Conservation (phyloP, 495 filamentous ascomycete genomes). For the Penicillium verhagenii region DNA sequence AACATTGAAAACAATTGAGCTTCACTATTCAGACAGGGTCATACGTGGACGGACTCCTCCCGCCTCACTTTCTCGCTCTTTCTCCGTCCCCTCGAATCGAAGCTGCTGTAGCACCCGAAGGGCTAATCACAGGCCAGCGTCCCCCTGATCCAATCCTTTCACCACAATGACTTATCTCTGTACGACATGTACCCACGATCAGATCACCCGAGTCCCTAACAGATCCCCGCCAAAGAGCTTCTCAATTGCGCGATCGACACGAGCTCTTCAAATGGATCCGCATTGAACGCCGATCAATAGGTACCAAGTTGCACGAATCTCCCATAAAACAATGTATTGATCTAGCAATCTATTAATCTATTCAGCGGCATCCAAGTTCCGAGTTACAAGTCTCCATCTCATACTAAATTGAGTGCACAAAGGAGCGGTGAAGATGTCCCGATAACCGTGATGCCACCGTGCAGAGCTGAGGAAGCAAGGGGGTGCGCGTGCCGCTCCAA, state of each 20-base stretch:
- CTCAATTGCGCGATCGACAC: background rate
- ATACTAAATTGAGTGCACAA: too few relatives aligned
- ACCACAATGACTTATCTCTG: background rate
- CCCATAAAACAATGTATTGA: too few relatives aligned
- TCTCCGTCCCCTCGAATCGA: too few relatives aligned
- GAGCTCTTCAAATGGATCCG: background rate
- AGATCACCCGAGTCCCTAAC: background rate
- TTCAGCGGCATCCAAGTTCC: background rate
- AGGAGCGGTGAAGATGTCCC: slow-evolving; percentile 24
- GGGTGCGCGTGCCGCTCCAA: background rate
- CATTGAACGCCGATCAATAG: background rate
- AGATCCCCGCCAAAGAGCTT: too few relatives aligned
- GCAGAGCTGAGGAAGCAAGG: slow-evolving; percentile 24
- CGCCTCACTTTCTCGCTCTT: too few relatives aligned
- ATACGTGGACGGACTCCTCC: too few relatives aligned
- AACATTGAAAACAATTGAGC: too few relatives aligned
- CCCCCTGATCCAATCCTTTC: too few relatives aligned
- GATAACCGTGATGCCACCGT: slow-evolving; percentile 19
- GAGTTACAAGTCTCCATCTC: background rate
- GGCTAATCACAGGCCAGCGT: too few relatives aligned
- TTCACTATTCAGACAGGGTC: too few relatives aligned
- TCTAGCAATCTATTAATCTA: too few relatives aligned
- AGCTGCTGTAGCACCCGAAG: background rate
- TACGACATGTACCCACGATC: background rate
- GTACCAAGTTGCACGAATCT: too few relatives aligned